Percentiles rank a stretch among this genome's conserved stretches.
Conservation (phyloP, 305 asterid genomes). For the Solanum aculeatissimum region DNA sequence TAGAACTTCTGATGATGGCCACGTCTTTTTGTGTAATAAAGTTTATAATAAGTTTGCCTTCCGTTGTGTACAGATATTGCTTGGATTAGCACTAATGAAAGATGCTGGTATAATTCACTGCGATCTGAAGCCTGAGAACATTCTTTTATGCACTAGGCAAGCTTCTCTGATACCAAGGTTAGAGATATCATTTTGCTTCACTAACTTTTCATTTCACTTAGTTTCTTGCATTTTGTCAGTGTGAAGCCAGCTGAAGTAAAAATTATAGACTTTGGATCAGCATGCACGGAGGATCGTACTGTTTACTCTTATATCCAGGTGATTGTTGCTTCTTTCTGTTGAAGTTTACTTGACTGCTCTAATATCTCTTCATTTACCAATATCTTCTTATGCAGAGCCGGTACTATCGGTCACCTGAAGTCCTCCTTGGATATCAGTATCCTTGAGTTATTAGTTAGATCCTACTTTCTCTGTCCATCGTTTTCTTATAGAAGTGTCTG, state of each 20-base stretch:
- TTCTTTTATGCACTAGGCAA: constrained; percentile 88
- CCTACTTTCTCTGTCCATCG: neutral
- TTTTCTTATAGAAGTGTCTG: neutral
- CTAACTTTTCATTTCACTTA: constrained; percentile 2
- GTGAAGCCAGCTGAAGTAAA: constrained; percentile 89
- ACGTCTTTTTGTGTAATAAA: neutral
- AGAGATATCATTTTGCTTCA: constrained; percentile 8
- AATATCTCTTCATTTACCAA: neutral
- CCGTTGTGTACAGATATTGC: constrained; percentile 45
- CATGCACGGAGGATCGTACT: constrained; percentile 92
- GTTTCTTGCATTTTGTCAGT: constrained; percentile 41
- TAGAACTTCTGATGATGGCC: neutral
- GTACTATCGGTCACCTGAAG: constrained; percentile 98
- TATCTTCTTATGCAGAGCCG: constrained; percentile 72
- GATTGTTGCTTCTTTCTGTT: neutral
- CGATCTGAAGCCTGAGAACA: constrained; percentile 97
- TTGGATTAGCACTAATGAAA: constrained; percentile 86
- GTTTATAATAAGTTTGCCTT: constrained; percentile 13
- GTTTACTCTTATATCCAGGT: constrained; percentile 99
- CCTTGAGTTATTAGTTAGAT: constrained; percentile 29
- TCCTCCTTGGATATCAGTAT: constrained; percentile 99
- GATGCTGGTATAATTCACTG: constrained; percentile 98
- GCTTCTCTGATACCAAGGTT: constrained; percentile 21
- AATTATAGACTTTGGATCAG: constrained; percentile 98
- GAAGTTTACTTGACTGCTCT: neutral